Evolutionary conservation across 192 early-diverging fungal species (phyloP).

Genomic region (Backusella tarrabulga): DNA sequence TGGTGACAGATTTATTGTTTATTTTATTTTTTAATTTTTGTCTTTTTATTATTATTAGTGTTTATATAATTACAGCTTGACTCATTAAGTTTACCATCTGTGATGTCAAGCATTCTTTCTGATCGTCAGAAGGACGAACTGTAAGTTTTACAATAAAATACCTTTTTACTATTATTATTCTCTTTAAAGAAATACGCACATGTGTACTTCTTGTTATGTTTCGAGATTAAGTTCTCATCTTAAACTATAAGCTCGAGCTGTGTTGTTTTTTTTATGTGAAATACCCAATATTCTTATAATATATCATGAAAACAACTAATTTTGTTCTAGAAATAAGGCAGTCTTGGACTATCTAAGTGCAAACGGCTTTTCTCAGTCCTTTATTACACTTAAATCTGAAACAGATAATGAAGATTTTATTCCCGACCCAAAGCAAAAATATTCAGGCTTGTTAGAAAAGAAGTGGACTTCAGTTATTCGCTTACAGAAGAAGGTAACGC

Average conservation of each 20-base stretch:
- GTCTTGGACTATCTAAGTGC: conserved; percentile 87
- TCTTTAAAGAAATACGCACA: neutral
- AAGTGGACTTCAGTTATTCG: conserved; percentile 95
- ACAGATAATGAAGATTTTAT: conserved; percentile 68
- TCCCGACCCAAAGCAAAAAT: conserved; percentile 73
- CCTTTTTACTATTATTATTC: neutral
- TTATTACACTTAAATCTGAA: conserved; percentile 67
- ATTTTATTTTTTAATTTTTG: neutral
- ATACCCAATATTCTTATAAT: neutral
- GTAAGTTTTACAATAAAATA: conserved; percentile 40
- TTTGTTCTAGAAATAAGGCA: conserved; percentile 57
- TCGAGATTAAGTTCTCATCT: conserved; percentile 2
- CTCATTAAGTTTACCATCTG: conserved; percentile 4
- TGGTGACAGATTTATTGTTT: conserved; percentile 8
- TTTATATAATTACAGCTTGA: neutral
- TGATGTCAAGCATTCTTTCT: conserved; percentile 54
- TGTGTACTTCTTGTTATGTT: neutral
- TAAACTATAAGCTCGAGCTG: neutral
- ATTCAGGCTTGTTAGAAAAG: conserved; percentile 80
- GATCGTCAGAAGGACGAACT: conserved; percentile 75
- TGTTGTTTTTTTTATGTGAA: neutral
- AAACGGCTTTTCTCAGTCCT: conserved; percentile 68
- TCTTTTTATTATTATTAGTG: conserved; percentile 10
- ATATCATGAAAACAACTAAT: neutral
- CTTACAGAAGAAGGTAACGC: conserved; percentile 82